A percentile compares a stretch with the other conserved stretches of the same genome.
These are phyloP conservation scores for Coriaria nepalensis DNA, from an alignment of 306 rosid genomes.

Conservation along the genomic window DNA sequence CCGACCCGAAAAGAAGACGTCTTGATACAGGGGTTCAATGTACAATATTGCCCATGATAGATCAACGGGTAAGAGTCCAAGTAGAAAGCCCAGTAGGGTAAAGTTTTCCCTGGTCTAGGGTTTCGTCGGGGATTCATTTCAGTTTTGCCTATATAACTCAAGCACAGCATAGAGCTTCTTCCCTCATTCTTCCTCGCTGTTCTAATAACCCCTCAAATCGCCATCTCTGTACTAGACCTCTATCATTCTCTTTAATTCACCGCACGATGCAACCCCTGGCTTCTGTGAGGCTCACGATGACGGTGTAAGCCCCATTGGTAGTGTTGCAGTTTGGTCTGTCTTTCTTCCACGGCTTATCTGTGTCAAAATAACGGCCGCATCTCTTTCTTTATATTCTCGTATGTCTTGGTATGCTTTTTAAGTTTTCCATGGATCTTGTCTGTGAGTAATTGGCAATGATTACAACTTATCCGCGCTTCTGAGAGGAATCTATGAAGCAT, in stretches of 20 bases:
- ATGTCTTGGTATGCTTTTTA: neutral
- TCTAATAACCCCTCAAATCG: no score
- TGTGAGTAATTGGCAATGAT: slow-evolving; percentile 32
- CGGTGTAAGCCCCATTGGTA: slow-evolving; percentile 37
- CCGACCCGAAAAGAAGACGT: no score
- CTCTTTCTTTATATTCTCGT: rapidly evolving
- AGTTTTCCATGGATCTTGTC: neutral
- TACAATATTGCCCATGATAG: no score
- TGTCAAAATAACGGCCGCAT: slow-evolving; percentile 10
- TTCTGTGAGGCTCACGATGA: slow-evolving; percentile 22
- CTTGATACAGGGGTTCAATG: no score
- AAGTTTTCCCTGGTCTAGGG: no score
- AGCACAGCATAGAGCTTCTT: no score
- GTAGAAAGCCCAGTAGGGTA: no score
- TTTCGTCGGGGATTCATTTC: no score
- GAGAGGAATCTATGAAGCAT: slow-evolving; percentile 13
- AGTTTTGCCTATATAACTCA: no score
- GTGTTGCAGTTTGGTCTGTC: slow-evolving; percentile 40
- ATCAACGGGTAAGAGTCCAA: no score
- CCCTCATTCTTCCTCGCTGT: no score
- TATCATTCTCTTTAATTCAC: neutral
- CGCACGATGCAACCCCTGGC: slow-evolving; percentile 50
- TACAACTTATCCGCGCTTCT: slow-evolving; percentile 75
- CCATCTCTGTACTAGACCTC: no score
- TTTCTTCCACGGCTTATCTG: neutral